Percentiles rank a stretch among this genome's conserved stretches.
These are phyloP conservation scores for Heterobasidion irregulare DNA, from an alignment of 1,284 basidiomycete species.

Conservation along the genomic window DNA sequence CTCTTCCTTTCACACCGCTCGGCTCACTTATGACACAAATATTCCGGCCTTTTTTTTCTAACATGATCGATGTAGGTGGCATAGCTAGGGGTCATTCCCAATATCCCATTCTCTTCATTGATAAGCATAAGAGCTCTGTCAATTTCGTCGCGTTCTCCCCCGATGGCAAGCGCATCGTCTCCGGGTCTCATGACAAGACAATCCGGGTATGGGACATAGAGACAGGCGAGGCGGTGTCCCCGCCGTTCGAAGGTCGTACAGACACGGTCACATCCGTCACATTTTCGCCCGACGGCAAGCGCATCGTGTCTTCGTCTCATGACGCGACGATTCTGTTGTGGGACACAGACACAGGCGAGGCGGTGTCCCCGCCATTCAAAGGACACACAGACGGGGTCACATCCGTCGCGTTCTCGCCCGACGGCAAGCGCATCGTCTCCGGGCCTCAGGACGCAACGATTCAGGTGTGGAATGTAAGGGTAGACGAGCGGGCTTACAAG, in stretches of 20 bases:
- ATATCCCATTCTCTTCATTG: not conserved
- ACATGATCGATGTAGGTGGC: not conserved
- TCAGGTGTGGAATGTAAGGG: no score
- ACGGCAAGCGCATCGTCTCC: no score
- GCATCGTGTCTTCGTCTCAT: not conserved
- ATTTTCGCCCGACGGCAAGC: not conserved
- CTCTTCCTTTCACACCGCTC: not conserved
- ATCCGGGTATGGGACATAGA: not conserved
- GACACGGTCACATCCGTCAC: not conserved
- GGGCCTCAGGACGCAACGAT: no score
- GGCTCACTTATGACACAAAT: not conserved
- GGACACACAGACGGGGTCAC: not conserved
- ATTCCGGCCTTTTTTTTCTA: not conserved
- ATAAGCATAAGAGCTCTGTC: not conserved
- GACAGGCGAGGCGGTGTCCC: not conserved
- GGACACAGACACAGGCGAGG: not conserved
- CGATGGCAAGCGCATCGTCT: not conserved
- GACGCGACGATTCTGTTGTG: not conserved
- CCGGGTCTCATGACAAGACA: not conserved
- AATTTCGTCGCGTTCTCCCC: not conserved
- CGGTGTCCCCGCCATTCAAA: not conserved
- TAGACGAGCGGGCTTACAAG: no score
- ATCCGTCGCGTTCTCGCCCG: no score
- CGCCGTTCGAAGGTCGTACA: not conserved
- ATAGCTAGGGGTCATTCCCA: not conserved